A percentile compares a stretch with the other conserved stretches of the same genome.
Conservation (phyloP, 768 basidiomycete genomes). For the Tubosaeta sp. region DNA sequence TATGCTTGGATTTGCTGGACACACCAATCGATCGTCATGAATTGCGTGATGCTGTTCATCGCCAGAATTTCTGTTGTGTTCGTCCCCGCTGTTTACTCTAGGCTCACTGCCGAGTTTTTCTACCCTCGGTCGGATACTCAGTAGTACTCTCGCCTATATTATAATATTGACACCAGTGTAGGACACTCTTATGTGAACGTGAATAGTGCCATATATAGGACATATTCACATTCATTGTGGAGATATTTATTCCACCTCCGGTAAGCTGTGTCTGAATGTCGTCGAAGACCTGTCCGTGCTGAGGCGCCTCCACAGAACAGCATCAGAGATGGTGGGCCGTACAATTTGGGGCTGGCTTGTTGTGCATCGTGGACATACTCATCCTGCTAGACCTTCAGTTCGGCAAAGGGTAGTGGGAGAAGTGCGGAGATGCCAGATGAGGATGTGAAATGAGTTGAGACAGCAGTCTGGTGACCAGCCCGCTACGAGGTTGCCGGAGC, state of each 20-base stretch:
- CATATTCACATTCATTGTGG: slow-evolving; percentile 58
- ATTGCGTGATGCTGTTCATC: slow-evolving; percentile 70
- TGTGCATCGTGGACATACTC: slow-evolving; percentile 48
- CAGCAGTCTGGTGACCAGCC: too few relatives aligned
- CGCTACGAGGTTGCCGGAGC: too few relatives aligned
- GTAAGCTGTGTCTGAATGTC: background rate
- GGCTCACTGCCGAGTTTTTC: background rate
- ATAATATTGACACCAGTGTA: slow-evolving; percentile 81
- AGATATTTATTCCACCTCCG: slow-evolving; percentile 75
- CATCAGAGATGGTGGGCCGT: slow-evolving; percentile 30
- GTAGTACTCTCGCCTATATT: slow-evolving; percentile 74
- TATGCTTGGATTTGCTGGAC: slow-evolving; percentile 75
- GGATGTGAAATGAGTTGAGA: too few relatives aligned
- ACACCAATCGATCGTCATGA: slow-evolving; percentile 58
- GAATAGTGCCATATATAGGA: slow-evolving; percentile 79
- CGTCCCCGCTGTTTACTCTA: background rate
- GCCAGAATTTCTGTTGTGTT: slow-evolving; percentile 59
- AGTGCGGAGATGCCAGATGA: slow-evolving; percentile 19
- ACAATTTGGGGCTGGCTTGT: slow-evolving; percentile 44
- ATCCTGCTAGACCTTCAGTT: slow-evolving; percentile 54
- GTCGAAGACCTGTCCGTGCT: too few relatives aligned
- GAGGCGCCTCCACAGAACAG: too few relatives aligned
- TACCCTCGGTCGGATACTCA: slow-evolving; percentile 47
- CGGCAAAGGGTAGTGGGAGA: slow-evolving; percentile 57
- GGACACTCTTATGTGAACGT: slow-evolving; percentile 75